A percentile compares a stretch with the other conserved stretches of the same genome.
Conservation (phyloP, 306 rosid species). For the Lathyrus sativus region DNA sequence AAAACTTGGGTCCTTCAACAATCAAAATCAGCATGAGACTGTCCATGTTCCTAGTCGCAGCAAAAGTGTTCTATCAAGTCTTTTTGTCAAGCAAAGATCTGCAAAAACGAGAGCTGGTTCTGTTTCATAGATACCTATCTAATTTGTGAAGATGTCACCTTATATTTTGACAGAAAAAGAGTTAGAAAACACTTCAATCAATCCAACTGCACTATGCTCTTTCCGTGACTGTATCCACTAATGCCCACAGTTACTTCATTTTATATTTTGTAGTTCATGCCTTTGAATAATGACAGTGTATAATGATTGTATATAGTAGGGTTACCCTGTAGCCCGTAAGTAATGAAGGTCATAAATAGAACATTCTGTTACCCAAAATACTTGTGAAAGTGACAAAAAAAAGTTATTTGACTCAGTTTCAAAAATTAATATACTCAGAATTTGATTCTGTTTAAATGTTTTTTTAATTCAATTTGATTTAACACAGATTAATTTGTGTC, state of each 20-base stretch:
- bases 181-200: constrained; percentile 24
- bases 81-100: constrained; percentile 72
- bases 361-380: too few relatives aligned
- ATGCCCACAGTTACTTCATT: constrained; percentile 16
- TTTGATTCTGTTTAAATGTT: too few relatives aligned
- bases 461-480: too few relatives aligned
- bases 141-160: constrained; percentile 12
- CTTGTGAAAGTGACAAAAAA: too few relatives aligned
- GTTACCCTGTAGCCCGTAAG: too few relatives aligned
- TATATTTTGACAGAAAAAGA: constrained; percentile 1
- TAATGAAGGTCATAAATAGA: too few relatives aligned
- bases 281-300: constrained; percentile 49
- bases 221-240: background rate
- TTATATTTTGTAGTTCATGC: constrained; percentile 6
- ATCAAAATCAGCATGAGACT: constrained; percentile 49
- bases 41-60: constrained; percentile 66
- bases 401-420: too few relatives aligned
- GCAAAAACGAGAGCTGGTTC: constrained; percentile 57
- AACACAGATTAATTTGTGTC: too few relatives aligned
- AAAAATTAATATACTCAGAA: too few relatives aligned
- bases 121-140: constrained; percentile 44
- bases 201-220: background rate
- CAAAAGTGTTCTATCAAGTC: constrained; percentile 80
- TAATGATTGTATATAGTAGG: background rate
- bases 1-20: constrained; percentile 67